phyloP scores from a whole-genome alignment of 306 rosid species.

The Potentilla sterilis region DNA sequence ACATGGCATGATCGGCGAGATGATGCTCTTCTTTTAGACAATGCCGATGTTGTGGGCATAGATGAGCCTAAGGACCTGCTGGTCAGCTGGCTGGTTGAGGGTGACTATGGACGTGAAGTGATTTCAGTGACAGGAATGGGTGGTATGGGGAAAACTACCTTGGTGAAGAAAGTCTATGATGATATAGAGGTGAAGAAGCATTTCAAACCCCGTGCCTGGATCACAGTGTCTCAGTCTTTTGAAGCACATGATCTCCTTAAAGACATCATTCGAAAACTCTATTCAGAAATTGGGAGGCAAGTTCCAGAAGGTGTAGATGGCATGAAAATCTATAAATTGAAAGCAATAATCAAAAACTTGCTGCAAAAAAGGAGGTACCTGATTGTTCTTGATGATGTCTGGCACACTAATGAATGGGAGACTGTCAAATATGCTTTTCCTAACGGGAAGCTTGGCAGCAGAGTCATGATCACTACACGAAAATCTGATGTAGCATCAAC shows the following conservation, averaged over 20 bases:
- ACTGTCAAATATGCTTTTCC: slow-evolving; percentile 56
- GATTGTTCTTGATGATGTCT: slow-evolving; percentile 58
- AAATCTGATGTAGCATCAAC: slow-evolving; percentile 41
- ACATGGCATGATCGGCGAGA: slow-evolving; percentile 41
- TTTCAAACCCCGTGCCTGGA: slow-evolving; percentile 57
- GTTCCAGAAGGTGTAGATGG: slow-evolving; percentile 41
- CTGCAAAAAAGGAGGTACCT: slow-evolving; percentile 49
- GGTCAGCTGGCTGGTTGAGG: slow-evolving; percentile 37
- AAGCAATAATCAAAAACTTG: slow-evolving; percentile 34
- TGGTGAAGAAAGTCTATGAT: slow-evolving; percentile 60
- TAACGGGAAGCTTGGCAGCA: slow-evolving; percentile 41
- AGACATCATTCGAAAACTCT: slow-evolving; percentile 37
- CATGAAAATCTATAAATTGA: slow-evolving; percentile 38
- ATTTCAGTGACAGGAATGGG: slow-evolving; percentile 64
- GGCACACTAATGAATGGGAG: slow-evolving; percentile 57
- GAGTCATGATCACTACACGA: slow-evolving; percentile 59
- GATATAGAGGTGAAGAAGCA: slow-evolving; percentile 46
- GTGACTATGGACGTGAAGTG: slow-evolving; percentile 34
- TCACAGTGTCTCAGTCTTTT: slow-evolving; percentile 55
- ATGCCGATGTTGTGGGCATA: slow-evolving; percentile 63
- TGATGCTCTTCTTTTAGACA: slow-evolving; percentile 61
- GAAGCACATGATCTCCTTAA: slow-evolving; percentile 41
- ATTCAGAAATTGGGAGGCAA: slow-evolving; percentile 17
- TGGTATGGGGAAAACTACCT: slow-evolving; percentile 63
- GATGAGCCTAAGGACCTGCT: slow-evolving; percentile 46